A percentile compares a stretch with the other conserved stretches of the same genome.
phyloP scores from a whole-genome alignment of 176 grass and related monocot species.

The Juncus effusus region DNA sequence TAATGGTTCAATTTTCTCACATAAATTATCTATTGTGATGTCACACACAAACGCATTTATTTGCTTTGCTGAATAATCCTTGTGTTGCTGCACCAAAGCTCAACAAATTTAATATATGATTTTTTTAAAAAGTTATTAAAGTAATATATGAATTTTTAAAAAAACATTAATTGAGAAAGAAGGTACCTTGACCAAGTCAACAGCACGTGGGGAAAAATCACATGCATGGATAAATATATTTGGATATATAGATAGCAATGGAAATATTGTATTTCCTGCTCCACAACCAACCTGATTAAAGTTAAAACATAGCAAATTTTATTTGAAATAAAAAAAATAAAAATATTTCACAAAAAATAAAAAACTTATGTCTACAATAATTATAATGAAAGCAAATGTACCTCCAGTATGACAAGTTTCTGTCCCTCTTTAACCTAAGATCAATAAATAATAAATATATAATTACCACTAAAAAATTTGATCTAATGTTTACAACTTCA shows the following conservation, averaged over 20 bases:
- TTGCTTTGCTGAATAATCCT: slow-evolving; percentile 53
- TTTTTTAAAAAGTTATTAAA: background rate
- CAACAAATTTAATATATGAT: background rate
- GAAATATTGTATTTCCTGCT: slow-evolving; percentile 84
- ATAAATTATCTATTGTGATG: slow-evolving; percentile 56
- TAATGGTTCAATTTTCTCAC: slow-evolving; percentile 46
- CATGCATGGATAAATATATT: slow-evolving; percentile 84
- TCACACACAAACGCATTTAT: slow-evolving; percentile 96
- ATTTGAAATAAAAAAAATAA: background rate
- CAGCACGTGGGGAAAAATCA: slow-evolving; percentile 79
- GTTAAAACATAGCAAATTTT: slow-evolving; percentile 16
- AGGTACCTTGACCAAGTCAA: slow-evolving; percentile 85
- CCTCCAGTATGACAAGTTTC: slow-evolving; percentile 75
- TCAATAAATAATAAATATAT: background rate
- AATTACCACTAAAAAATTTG: too few species aligned
- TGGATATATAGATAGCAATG: slow-evolving; percentile 62
- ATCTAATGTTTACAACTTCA: slow-evolving; percentile 1
- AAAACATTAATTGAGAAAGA: background rate
- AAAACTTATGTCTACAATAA: background rate
- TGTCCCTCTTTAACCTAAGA: slow-evolving; percentile 33
- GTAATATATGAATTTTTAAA: too few species aligned
- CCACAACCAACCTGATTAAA: slow-evolving; percentile 76
- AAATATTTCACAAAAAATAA: background rate
- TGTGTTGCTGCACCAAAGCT: slow-evolving; percentile 58
- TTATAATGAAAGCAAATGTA: slow-evolving; percentile 15